These are phyloP conservation scores for Dillenia suffruticosa DNA, from an alignment of 164 flowering plant species.

Conservation along the genomic window DNA sequence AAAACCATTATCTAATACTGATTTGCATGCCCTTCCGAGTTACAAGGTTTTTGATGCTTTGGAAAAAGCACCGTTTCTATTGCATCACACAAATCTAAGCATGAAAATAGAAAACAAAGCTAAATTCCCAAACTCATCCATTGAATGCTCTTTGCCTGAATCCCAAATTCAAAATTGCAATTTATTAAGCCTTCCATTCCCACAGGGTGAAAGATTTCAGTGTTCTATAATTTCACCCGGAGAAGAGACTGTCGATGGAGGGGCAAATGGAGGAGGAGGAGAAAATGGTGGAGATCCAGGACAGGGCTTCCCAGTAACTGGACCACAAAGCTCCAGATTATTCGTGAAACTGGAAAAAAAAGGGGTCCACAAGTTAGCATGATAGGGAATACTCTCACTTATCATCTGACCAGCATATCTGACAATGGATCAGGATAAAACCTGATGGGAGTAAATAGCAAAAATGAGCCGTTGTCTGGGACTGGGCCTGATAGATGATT, in stretches of 20 bases:
- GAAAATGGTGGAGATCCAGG: constrained; percentile 47
- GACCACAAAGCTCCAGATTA: constrained; percentile 49
- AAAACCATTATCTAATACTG: too few species aligned
- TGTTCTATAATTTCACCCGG: neutral
- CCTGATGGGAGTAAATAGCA: constrained; percentile 68
- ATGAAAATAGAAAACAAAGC: too few species aligned
- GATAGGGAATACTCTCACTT: neutral
- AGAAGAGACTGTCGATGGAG: neutral
- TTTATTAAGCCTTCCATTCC: too few species aligned
- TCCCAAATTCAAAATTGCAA: too few species aligned
- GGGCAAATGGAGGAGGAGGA: neutral
- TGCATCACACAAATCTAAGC: too few species aligned
- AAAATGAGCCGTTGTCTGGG: constrained; percentile 69
- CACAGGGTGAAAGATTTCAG: too few species aligned
- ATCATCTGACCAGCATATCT: neutral
- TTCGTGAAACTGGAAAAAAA: constrained; percentile 63
- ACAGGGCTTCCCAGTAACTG: constrained; percentile 42
- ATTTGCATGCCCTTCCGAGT: too few species aligned
- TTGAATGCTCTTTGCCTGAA: too few species aligned
- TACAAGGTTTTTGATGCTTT: too few species aligned
- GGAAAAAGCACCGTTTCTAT: too few species aligned
- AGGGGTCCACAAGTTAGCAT: neutral
- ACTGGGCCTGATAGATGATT: constrained; percentile 46
- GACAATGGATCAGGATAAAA: constrained; percentile 8
- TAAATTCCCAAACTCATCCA: too few species aligned